Evolutionary conservation across 768 basidiomycete genomes (phyloP), one percentile per base, ranked within the genome.

Genomic region (Neoboletus subvelutipes): DNA sequence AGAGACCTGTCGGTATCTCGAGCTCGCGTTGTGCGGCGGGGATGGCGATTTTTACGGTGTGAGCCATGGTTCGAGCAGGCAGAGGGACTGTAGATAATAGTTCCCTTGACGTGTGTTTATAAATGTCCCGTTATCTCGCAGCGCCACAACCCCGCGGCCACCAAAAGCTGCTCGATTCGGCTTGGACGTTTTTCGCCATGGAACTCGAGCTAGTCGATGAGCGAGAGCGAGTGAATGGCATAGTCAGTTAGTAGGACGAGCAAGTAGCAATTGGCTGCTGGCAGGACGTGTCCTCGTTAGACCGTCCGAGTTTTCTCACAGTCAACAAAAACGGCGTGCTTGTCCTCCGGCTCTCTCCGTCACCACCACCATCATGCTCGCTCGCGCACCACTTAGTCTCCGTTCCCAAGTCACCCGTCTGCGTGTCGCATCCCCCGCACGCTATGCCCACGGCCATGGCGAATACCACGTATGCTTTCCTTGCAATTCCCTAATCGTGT

Each of bases 1-100:
- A 98, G 26, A 96, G 79, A 18, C 92, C 92, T 8, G 90, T 92
- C 11, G 87, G 86, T 37, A 94, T 78, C 36, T 76, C 76, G 49
- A 92, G 76, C 64, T 76, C 67, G 69, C 81, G 83, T 52, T 77
- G 74, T 28, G 75, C 69, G 50, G 71, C 67, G 31, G 78, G 73
- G 55, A 84, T 64, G 50, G 68, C 64, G 46, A 86, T 59, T 36
- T 69, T 75, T 51, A 71, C 74, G 50, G 70, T 62, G 54, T 73
- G 75, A 47, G 80, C 65, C 84, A 87, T 86, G 62, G 67, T 76
- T 62, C 33, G 50, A 46, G 48, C n/a, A 50, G 46, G 40, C 20
- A 15, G n/a, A 50, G n/a, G n/a, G n/a, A n/a, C n/a, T n/a, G n/a
- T n/a, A n/a, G n/a, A n/a, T n/a, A n/a, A n/a, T n/a, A n/a, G n/a